Percentiles rank a stretch among this genome's conserved stretches.
Evolutionary conservation across 768 basidiomycete genomes (phyloP).

Genomic region (Lactarius pseudohatsudake): DNA sequence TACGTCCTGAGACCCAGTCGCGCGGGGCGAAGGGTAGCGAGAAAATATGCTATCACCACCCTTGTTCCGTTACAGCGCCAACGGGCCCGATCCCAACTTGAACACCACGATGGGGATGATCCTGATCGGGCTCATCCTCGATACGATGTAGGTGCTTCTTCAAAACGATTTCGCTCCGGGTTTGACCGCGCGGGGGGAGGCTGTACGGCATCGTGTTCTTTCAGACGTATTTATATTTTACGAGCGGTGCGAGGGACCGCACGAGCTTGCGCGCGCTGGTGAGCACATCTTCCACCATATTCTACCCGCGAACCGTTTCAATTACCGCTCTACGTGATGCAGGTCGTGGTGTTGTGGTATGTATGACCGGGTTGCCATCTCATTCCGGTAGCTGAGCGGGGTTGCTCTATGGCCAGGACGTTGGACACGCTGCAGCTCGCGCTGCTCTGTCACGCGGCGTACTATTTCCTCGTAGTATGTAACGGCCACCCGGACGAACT

Average conservation of each 20-base stretch:
- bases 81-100: not conserved
- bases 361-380: not conserved
- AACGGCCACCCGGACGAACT: not conserved
- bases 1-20: not conserved
- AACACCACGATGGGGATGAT: slow-evolving; percentile 8
- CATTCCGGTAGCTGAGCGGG: not conserved
- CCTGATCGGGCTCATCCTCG: slow-evolving; percentile 12
- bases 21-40: not conserved
- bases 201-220: slow-evolving; percentile 16
- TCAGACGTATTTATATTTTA: slow-evolving; percentile 8
- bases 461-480: slow-evolving; percentile 11
- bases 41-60: too few relatives aligned
- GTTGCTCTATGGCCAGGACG: not conserved
- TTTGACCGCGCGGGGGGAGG: not conserved
- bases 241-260: not conserved
- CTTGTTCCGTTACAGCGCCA: not conserved
- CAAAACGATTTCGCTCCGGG: not conserved
- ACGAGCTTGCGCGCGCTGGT: slow-evolving; percentile 9
- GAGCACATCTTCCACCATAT: not conserved
- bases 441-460: slow-evolving; percentile 8
- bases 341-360: slow-evolving; percentile 12
- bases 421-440: slow-evolving; percentile 17
- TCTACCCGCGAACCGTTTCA: not conserved
- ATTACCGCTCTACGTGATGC: not conserved
- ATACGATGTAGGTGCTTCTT: slow-evolving; percentile 8